Evolutionary conservation across 306 rosid species (phyloP), one percentile per base, ranked within the genome.

Genomic region (Erythrophleum fordii): DNA sequence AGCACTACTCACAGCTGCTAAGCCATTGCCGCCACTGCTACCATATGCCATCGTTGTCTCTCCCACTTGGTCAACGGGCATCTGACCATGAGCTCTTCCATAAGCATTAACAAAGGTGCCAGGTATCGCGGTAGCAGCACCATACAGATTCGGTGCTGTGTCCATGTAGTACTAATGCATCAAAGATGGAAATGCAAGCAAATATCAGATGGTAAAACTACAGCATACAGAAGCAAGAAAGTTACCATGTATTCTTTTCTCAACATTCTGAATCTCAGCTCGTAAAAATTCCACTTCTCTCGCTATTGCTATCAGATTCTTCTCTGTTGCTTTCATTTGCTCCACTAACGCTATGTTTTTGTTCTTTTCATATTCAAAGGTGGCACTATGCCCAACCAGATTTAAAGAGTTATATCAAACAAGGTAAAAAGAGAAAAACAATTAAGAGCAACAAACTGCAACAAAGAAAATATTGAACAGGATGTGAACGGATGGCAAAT

Each of bases 251-350:
- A 60, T 87, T 80, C 88, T 90, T 78, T 84, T 93, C 80, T 95
- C 95, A 9, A 81, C 87, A 48, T 88, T 91, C 61, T 58, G 80
- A 82, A 91, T 87, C 84, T 92, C 92, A 4, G 85, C 80, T 23
- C 93, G 89, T 71, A 95, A 79, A 79, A 79, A 86, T 79, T 93
- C 97, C 58, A 93, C 91, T 88, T 95, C 98, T 79, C 87, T 87
- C n/a, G 94, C 94, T 91, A 90, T 88, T 2, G 79, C 90, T 64
- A 91, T 84, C 23, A 95, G 86, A 61, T 90, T 86, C 89, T 85
- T 88, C 91, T 95, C 99, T 85, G 88, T 89, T 58, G 86, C 90
- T 84, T 87, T 84, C 87, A 95, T 44, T 75, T 91, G 83, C 83
- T 89, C 93, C 77, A 95, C 99, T 69, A 86, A 77, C 79, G 91